A percentile compares a stretch with the other conserved stretches of the same genome.
Conservation (phyloP, 2,329 filamentous ascomycete species). For the Elsinoe ampelina region DNA sequence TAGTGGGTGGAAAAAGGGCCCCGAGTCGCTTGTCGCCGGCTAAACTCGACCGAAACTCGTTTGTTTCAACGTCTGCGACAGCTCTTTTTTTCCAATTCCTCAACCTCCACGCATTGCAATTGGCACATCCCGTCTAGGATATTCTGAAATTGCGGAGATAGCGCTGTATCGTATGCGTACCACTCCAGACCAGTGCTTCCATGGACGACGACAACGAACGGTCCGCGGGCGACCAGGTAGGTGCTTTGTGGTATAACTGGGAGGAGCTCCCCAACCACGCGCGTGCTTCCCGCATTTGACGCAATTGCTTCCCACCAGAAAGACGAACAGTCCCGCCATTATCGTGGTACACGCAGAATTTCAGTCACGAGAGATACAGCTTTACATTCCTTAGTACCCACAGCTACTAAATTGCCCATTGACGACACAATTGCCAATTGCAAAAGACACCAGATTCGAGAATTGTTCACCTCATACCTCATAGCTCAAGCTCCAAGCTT, state of each 20-base stretch:
- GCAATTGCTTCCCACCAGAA: slow-evolving; percentile 2
- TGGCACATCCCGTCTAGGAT: neutral
- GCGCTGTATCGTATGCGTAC: neutral
- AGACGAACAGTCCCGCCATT: neutral
- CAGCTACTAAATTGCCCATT: neutral
- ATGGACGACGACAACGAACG: slow-evolving; percentile 3
- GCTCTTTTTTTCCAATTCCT: neutral
- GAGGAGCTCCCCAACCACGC: slow-evolving; percentile 6
- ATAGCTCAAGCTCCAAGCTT: neutral
- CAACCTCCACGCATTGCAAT: neutral
- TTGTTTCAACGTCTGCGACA: slow-evolving; percentile 5
- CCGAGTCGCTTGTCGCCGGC: neutral
- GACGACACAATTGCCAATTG: neutral
- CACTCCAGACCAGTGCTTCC: slow-evolving; percentile 4
- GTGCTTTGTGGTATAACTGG: slow-evolving; percentile 4
- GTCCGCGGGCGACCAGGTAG: neutral
- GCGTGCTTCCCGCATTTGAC: slow-evolving; percentile 13
- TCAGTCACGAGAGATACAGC: neutral
- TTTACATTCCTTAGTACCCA: neutral
- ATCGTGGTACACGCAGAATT: neutral
- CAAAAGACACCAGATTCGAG: neutral
- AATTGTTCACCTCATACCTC: neutral
- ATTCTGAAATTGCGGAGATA: slow-evolving; percentile 11
- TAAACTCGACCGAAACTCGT: neutral
- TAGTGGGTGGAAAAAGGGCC: neutral